Evolutionary conservation across 768 basidiomycete species (phyloP).

Genomic region (Sporobolomyces pararoseus): DNA sequence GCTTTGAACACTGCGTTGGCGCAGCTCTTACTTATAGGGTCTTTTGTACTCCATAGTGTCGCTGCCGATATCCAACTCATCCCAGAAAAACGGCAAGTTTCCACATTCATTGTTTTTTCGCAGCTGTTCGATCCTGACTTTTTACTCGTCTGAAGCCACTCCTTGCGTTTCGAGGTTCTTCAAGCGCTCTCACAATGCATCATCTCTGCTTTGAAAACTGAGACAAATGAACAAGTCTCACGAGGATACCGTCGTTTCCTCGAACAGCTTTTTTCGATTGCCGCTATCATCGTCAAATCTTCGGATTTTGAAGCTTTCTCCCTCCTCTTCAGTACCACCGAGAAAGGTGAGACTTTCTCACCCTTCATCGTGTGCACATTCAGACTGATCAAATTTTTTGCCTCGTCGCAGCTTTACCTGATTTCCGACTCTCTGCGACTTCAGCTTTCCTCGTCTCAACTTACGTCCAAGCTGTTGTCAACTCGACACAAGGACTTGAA

Average conservation of each 20-base stretch:
- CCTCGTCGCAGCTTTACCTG: not conserved
- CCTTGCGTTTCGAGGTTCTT: not conserved
- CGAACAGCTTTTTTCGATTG: not conserved
- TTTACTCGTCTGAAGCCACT: not conserved
- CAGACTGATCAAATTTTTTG: not conserved
- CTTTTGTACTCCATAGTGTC: too few species aligned
- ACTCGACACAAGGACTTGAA: too few species aligned
- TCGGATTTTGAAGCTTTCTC: not conserved
- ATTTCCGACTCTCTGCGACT: not conserved
- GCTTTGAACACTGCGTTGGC: too few species aligned
- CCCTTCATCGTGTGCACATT: not conserved
- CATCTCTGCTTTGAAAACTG: not conserved
- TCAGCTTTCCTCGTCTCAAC: conserved; percentile 10
- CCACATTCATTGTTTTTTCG: not conserved
- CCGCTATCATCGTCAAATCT: not conserved
- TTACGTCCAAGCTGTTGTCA: not conserved
- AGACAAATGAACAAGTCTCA: too few species aligned
- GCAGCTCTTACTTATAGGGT: too few species aligned
- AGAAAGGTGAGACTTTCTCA: not conserved
- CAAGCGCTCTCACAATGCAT: not conserved
- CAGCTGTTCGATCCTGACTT: not conserved
- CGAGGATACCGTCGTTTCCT: not conserved
- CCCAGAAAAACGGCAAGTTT: not conserved
- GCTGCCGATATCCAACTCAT: not conserved
- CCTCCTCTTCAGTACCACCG: not conserved